Base-by-base conservation (phyloP, 106 monocot genomes). In the Iris macrosiphon region DNA sequence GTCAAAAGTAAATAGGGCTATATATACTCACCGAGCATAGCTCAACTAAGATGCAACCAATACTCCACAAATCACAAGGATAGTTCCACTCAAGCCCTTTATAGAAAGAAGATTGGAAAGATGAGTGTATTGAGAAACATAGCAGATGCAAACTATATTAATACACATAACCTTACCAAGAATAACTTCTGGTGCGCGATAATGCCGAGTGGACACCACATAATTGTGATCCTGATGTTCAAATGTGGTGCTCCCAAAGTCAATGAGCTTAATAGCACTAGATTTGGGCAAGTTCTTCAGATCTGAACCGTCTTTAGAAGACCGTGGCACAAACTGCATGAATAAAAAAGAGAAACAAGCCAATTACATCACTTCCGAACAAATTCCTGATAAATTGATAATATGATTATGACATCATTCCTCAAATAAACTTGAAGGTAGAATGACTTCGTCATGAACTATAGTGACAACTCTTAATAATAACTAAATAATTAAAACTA, bases 21-120 rank as follows among this genome's bases (percentile, higher is more conserved):
- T 25, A 10, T 40, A 9, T 55, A 75, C 81, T 90, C 46, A 96
- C 96, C 47, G 86, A 90, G 68, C 96, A 96, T 46, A 96, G 86
- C 52, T 96, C 96, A 60, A 96, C 61, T 49, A 96, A 75, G 51
- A 96, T 96, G 72, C 96, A 96, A 35, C 96, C 96, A 39, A 96
- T 67, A 66, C 96, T 96, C 96, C 96, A 96, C 58, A 96, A 65
- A 76, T 96, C 96, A 83, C 96, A 96, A 48, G 96, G 75, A 72
- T 77, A 90, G 52, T 96, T 86, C 96, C 96, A 96, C 26, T 86
- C 80, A 75, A 86, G 79, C 44, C 96, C 96, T 96, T 56, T 6
- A 68, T 60, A 26, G 10, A 60, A 41, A 68, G 31, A 66, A 69
- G 46, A 61, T 27, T 23, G 31, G 34, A 42, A 64, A 34, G 38